A percentile compares a stretch with the other conserved stretches of the same genome.
Evolutionary conservation across 345 rosid genomes (phyloP).

Genomic region (Clausena lansium): DNA sequence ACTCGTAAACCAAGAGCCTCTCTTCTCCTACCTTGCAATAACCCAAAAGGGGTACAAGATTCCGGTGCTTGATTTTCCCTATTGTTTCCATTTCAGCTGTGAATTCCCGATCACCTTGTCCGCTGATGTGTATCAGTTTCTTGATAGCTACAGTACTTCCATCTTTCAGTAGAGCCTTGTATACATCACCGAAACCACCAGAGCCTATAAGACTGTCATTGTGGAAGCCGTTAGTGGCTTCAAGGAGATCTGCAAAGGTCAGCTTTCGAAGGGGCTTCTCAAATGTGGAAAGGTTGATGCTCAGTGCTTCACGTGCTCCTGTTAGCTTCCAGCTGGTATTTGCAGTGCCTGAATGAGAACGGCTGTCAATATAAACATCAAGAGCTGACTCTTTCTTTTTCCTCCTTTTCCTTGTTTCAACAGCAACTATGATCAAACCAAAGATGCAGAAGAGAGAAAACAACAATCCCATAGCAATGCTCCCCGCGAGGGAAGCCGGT

Average conservation of each 20-base stretch:
- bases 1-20: conserved; percentile 89
- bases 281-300: conserved; percentile 80
- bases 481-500: conserved; percentile 58
- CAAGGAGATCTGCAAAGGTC: conserved; percentile 88
- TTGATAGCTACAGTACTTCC: conserved; percentile 90
- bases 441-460: conserved; percentile 73
- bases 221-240: conserved; percentile 89
- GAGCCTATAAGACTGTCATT: conserved; percentile 84
- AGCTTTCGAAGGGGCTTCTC: conserved; percentile 84
- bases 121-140: conserved; percentile 87
- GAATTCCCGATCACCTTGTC: conserved; percentile 97
- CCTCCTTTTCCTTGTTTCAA: conserved; percentile 73
- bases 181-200: conserved; percentile 97
- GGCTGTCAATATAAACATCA: conserved; percentile 61
- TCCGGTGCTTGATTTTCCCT: conserved; percentile 90
- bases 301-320: conserved; percentile 66
- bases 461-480: conserved; percentile 88
- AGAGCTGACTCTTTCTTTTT: conserved; percentile 55
- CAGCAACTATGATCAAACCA: conserved; percentile 53
- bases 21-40: conserved; percentile 93
- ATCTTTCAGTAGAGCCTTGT: conserved; percentile 84
- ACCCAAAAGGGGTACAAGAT: conserved; percentile 90
- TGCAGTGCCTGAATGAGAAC: conserved; percentile 64
- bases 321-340: conserved; percentile 76
- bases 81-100: conserved; percentile 98